phyloP scores from a whole-genome alignment of 2,329 filamentous ascomycete genomes.

The Sporothrix brunneoviolacea region DNA sequence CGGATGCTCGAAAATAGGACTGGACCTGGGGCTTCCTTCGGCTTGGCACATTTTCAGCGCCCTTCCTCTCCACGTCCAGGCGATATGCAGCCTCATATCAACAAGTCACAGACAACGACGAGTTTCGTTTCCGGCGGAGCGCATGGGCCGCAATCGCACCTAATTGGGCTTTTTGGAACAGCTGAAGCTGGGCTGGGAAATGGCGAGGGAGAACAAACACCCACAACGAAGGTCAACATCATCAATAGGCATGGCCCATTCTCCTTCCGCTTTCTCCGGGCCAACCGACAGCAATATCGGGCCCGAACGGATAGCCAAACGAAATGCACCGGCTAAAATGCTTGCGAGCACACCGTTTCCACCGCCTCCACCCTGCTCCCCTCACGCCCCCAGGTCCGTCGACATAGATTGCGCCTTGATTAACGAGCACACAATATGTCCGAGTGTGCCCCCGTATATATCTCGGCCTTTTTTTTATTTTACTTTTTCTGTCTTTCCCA shows the following conservation, averaged over 20 bases:
- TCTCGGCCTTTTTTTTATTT: background rate
- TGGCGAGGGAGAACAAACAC: too few relatives aligned
- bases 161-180: too few relatives aligned
- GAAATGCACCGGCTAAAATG: constrained; percentile 3
- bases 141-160: too few relatives aligned
- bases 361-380: background rate
- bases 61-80: too few relatives aligned
- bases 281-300: constrained; percentile 9
- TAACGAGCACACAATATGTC: constrained; percentile 2
- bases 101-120: too few relatives aligned
- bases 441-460: background rate
- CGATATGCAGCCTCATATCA: too few relatives aligned
- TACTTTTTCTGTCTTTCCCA: background rate
- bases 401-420: constrained; percentile 2
- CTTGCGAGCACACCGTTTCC: background rate
- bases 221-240: too few relatives aligned
- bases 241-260: too few relatives aligned
- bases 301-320: constrained; percentile 3
- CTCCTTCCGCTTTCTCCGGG: background rate
- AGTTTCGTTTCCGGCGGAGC: too few relatives aligned
- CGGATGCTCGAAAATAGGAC: background rate
- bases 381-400: background rate
- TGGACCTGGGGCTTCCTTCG: background rate
- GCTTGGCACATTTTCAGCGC: too few relatives aligned
- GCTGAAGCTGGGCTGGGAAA: too few relatives aligned